These are phyloP conservation scores for Cordyceps pruinosa DNA, from an alignment of 2,329 filamentous ascomycete genomes.

Conservation along the genomic window DNA sequence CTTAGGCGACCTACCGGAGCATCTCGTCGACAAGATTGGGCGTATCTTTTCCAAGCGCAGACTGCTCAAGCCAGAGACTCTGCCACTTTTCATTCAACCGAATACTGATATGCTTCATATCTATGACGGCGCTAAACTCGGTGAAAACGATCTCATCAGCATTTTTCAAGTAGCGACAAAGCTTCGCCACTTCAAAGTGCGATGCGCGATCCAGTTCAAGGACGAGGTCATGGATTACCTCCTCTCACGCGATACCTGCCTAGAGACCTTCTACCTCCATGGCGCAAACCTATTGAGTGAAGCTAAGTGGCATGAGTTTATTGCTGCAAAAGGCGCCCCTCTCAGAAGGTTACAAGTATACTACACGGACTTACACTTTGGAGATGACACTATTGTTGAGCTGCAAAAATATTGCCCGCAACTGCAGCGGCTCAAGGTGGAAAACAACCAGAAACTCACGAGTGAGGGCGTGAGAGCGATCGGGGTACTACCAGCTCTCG, in stretches of 20 bases:
- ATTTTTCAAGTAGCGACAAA: slow-evolving; percentile 71
- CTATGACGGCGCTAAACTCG: slow-evolving; percentile 58
- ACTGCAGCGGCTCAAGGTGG: slow-evolving; percentile 70
- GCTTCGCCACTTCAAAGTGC: slow-evolving; percentile 64
- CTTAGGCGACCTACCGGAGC: slow-evolving; percentile 51
- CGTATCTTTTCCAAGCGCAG: slow-evolving; percentile 54
- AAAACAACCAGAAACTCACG: slow-evolving; percentile 69
- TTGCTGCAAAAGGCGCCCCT: slow-evolving; percentile 56
- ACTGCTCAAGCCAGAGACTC: slow-evolving; percentile 45
- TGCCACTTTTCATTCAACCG: slow-evolving; percentile 51
- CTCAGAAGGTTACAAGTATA: slow-evolving; percentile 70
- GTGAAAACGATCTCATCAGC: slow-evolving; percentile 67
- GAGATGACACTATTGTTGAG: slow-evolving; percentile 59
- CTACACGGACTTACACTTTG: slow-evolving; percentile 76
- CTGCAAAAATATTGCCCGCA: slow-evolving; percentile 59
- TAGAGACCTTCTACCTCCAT: slow-evolving; percentile 72
- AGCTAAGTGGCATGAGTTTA: slow-evolving; percentile 63
- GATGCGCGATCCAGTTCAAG: slow-evolving; percentile 88
- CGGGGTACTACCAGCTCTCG: slow-evolving; percentile 52
- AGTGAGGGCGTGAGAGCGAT: slow-evolving; percentile 60
- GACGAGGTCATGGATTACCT: slow-evolving; percentile 77
- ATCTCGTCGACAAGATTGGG: slow-evolving; percentile 52
- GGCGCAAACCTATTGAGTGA: slow-evolving; percentile 79
- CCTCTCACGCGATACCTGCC: slow-evolving; percentile 58
- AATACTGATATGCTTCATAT: slow-evolving; percentile 44